Conservation (phyloP, 495 filamentous ascomycete species). For the Penicillium longicatenatum region DNA sequence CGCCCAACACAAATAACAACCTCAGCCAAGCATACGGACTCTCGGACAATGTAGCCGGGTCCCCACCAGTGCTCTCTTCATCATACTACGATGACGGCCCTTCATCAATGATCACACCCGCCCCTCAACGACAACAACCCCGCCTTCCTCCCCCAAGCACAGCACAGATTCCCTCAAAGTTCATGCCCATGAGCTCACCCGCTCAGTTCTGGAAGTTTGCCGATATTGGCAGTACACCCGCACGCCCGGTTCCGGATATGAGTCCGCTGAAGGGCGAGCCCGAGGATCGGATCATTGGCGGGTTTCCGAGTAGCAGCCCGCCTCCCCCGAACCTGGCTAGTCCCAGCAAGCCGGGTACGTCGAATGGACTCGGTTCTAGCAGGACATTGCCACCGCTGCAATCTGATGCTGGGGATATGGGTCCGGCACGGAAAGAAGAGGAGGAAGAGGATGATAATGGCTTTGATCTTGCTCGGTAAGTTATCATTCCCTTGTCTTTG, state of each 20-base stretch:
- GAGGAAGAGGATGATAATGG: constrained; percentile 57
- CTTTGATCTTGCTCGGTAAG: constrained; percentile 69
- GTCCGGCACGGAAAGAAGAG: constrained; percentile 21
- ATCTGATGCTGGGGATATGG: constrained; percentile 25
- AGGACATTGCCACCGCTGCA: constrained; percentile 41
- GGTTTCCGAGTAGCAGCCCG: constrained; percentile 69
- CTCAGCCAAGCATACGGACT: constrained; percentile 55
- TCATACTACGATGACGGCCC: constrained; percentile 58
- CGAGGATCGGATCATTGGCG: constrained; percentile 43
- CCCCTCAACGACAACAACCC: constrained; percentile 79
- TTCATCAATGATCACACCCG: constrained; percentile 77
- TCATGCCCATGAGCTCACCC: constrained; percentile 91
- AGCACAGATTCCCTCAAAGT: constrained; percentile 85
- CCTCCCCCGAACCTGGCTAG: constrained; percentile 53
- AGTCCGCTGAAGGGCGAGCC: constrained; percentile 59
- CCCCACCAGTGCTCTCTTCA: constrained; percentile 72
- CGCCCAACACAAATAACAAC: constrained; percentile 54
- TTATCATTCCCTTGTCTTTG: background rate
- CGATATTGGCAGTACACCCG: constrained; percentile 72
- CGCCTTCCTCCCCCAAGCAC: constrained; percentile 86
- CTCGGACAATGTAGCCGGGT: constrained; percentile 60
- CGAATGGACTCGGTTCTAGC: constrained; percentile 37
- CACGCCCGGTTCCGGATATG: constrained; percentile 60
- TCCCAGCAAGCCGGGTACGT: constrained; percentile 47
- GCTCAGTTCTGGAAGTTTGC: constrained; percentile 97